Percentiles rank a stretch among this genome's conserved stretches.
phyloP scores from a whole-genome alignment of 179 eudicot species.

The Camellia oleifera region DNA sequence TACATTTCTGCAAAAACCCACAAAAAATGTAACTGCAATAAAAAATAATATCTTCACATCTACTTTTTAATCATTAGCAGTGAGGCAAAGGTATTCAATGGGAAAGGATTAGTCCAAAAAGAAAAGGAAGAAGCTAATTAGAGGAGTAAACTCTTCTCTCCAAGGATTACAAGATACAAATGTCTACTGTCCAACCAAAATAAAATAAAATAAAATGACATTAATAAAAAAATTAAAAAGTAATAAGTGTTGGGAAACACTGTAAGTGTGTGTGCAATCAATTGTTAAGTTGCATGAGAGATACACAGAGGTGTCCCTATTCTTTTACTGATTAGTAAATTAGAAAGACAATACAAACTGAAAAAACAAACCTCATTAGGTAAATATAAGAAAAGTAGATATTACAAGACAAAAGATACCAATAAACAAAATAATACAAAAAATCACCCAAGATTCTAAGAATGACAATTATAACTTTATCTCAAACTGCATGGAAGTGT shows the following conservation, averaged over 20 bases:
- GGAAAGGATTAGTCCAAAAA: background rate
- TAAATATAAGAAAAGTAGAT: background rate
- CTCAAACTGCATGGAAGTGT: background rate
- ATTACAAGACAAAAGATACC: background rate
- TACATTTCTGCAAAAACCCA: conserved; percentile 75
- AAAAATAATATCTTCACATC: background rate
- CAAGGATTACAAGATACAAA: background rate
- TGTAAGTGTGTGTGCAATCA: conserved; percentile 3
- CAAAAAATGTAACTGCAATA: conserved; percentile 10
- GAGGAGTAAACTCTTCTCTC: background rate
- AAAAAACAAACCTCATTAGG: background rate
- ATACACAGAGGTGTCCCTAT: background rate
- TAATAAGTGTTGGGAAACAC: background rate
- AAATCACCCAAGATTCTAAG: background rate
- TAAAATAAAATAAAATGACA: background rate
- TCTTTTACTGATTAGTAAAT: background rate
- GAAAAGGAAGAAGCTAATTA: background rate
- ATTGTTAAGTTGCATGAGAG: background rate
- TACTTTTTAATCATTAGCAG: background rate
- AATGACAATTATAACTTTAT: background rate
- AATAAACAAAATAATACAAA: background rate
- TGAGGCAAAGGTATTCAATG: background rate
- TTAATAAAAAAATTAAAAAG: background rate
- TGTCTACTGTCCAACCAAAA: background rate
- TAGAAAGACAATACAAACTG: background rate